These are phyloP conservation scores for Diaporthe citriasiana DNA, from an alignment of 2,329 filamentous ascomycete genomes.

Conservation along the genomic window DNA sequence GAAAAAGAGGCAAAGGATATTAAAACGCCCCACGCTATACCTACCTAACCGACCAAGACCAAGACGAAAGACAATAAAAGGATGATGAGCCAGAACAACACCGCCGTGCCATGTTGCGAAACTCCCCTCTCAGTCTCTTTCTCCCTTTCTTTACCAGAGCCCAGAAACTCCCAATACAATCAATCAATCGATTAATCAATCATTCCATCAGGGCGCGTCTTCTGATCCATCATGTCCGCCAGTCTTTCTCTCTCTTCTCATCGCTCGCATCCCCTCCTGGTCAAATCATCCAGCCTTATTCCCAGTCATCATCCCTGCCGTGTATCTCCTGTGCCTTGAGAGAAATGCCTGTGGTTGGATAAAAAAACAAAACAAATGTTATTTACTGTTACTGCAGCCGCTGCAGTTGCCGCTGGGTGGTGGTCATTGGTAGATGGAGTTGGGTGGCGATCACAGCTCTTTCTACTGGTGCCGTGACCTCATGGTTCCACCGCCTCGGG, in stretches of 20 bases:
- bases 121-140: not conserved
- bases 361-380: not conserved
- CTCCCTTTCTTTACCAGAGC: slow-evolving; percentile 7
- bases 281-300: not conserved
- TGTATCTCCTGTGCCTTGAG: not conserved
- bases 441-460: not conserved
- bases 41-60: slow-evolving; percentile 11
- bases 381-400: slow-evolving; percentile 8
- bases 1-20: not conserved
- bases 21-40: slow-evolving; percentile 6
- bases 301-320: not conserved
- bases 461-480: not conserved
- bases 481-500: not conserved
- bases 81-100: not conserved
- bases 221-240: not conserved
- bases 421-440: not conserved
- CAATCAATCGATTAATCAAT: not conserved
- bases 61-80: not conserved
- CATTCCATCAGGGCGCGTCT: not conserved
- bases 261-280: not conserved
- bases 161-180: slow-evolving; percentile 6
- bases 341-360: not conserved
- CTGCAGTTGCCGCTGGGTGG: not conserved
- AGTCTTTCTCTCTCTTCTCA: not conserved
- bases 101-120: not conserved